Evolutionary conservation across 495 filamentous ascomycete genomes (phyloP), one percentile per base, ranked within the genome.

Genomic region (Hypoxylon trugodes): DNA sequence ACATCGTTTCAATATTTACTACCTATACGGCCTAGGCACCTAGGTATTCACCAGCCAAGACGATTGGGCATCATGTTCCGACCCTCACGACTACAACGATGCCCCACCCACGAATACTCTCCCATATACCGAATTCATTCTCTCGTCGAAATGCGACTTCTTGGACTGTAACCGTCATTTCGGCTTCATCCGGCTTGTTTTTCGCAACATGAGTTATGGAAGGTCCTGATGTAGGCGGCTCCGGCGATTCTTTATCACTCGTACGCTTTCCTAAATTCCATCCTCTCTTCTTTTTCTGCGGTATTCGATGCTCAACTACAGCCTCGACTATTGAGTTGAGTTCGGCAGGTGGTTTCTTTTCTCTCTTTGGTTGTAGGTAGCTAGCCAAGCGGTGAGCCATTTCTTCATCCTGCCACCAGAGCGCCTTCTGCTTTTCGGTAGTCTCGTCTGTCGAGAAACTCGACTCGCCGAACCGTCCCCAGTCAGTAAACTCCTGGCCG

Each of bases 101-200:
- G 9, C 75, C 80, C 66, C 74, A 84, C 0, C 83, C 84, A 0
- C 63, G 74, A 56, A 68, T 49, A n/a, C 77, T 82, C 57, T 84
- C 82, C 66, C 75, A 80, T 7, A 86, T 59, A 0, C 84, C 84
- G 55, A 85, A 72, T 3, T 77, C 75, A 56, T 83, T 86, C 72
- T 83, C 79, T 37, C 65, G 71, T 16, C 82, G 64, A 57, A 86
- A 83, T 1, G 77, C 77, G 7, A 84, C 75, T 56, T 85, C 84
- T 18, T 84, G 73, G 8, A 78, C 81, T 15, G 74, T 66, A 1
- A 79, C 78, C 13, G 59, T 61, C 71, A 83, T 79, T 24, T 66
- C 71, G 13, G 77, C 65, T 0, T 56, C 53, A 9, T 58, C 32
- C 19, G 25, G 13, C 5, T 38, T 51, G 2, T 47, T 36, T 21